Evolutionary conservation across 257 asterid species (phyloP), one percentile per base, ranked within the genome.

Genomic region (Nicotiana sylvestris): DNA sequence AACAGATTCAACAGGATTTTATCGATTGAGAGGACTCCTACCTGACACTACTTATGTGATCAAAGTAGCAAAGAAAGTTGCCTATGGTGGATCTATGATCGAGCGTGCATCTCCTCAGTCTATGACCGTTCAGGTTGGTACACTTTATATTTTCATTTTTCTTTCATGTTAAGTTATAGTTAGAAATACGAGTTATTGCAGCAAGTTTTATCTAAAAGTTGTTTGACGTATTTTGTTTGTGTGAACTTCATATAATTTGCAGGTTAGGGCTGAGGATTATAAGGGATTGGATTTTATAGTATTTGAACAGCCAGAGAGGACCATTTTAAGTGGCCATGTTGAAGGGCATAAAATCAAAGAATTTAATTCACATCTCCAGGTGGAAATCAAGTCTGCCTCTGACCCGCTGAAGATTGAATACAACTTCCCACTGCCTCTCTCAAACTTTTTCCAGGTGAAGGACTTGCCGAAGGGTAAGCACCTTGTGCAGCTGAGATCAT

Each of bases 381-480:
- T 95, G 83, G 97, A 95, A 85, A 92, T 95, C 51, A 92, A 88
- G 81, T 93, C 95, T 46, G 92, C 86, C 46, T 85, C 83, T 82
- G 95, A 94, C 55, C 94, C 92, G 18, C 90, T 92, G 1, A 94
- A 90, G 89, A 92, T 91, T 33, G 96, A 86, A 83, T 90, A 97
- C 21, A 87, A 85, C 82, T 89, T 94, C 84, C 99, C 98, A n/a
- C 86, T 95, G 93, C 98, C 99, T 56, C 76, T 92, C 66, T 94
- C 99, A 46, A 94, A 94, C 90, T 94, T 92, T 89, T 95, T 95
- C 86, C 97, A 92, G 92, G 96, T 92, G 93, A 95, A 92, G 89
- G 97, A 90, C 92, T 89, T 95, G 84, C 97, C 97, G 21, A 93
- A 90, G 89, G 94, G 94, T 80, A 95, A 92, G 86, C 97, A 92